A percentile compares a stretch with the other conserved stretches of the same genome.
These are phyloP conservation scores for Penicillium sp. DNA, from an alignment of 2,329 filamentous ascomycete genomes.

Conservation along the genomic window DNA sequence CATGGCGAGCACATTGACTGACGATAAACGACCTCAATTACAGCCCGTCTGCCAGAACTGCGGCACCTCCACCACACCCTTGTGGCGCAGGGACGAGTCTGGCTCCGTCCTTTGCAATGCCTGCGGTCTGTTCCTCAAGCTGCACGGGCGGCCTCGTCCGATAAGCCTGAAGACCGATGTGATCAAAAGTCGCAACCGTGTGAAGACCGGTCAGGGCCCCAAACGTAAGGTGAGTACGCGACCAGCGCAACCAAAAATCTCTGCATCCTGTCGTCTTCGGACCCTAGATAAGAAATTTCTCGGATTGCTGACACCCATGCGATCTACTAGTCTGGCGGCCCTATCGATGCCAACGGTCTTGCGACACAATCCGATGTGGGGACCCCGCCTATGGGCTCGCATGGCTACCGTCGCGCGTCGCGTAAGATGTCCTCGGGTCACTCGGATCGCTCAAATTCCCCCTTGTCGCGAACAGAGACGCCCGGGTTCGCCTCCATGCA, in stretches of 20 bases:
- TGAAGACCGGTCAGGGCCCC: constrained; percentile 81
- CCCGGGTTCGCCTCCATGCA: constrained; percentile 61
- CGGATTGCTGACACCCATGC: constrained; percentile 24
- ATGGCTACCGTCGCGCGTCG: constrained; percentile 64
- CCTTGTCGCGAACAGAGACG: constrained; percentile 76
- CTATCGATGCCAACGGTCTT: constrained; percentile 59
- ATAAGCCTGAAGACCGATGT: constrained; percentile 98
- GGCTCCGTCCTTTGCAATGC: constrained; percentile 97
- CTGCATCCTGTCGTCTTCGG: constrained; percentile 17
- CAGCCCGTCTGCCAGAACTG: constrained; percentile 98
- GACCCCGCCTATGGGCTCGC: constrained; percentile 56
- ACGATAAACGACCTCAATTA: constrained; percentile 59
- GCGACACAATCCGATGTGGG: constrained; percentile 58
- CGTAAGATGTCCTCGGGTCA: constrained; percentile 73
- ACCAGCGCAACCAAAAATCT: constrained; percentile 19
- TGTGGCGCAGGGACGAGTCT: constrained; percentile 96
- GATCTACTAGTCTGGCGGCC: constrained; percentile 41
- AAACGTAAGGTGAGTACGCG: constrained; percentile 74
- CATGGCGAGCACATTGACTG: constrained; percentile 51
- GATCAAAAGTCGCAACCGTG: constrained; percentile 97
- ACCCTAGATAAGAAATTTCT: constrained; percentile 24
- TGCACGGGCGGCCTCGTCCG: constrained; percentile 88
- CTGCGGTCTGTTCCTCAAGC: constrained; percentile 94
- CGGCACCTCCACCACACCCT: constrained; percentile 87
- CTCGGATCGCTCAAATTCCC: constrained; percentile 73